These are phyloP conservation scores for Hypocrella siamensis DNA, from an alignment of 2,329 filamentous ascomycete species.

Conservation along the genomic window DNA sequence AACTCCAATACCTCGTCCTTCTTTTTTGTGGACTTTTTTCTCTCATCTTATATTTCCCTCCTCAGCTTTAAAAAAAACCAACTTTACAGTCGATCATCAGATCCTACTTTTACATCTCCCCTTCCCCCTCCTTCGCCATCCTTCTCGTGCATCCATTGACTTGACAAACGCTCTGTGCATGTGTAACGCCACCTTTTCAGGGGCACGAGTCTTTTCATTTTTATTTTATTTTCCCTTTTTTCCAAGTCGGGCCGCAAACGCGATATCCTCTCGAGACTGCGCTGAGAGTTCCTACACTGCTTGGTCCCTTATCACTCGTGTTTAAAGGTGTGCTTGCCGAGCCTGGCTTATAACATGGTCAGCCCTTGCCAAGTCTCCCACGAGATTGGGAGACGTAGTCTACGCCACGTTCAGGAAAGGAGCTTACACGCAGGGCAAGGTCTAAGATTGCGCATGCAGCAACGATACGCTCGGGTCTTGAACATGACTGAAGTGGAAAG, in stretches of 20 bases:
- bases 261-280: not conserved
- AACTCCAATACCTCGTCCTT: not conserved
- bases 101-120: too few species aligned
- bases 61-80: too few species aligned
- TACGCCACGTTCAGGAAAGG: not conserved
- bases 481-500: slow-evolving; percentile 2
- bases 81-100: too few species aligned
- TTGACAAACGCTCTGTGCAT: too few species aligned
- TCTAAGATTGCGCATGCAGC: not conserved
- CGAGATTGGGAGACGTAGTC: slow-evolving; percentile 2
- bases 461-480: not conserved
- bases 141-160: too few species aligned
- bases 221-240: too few species aligned
- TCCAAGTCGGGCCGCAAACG: too few species aligned
- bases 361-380: slow-evolving; percentile 2
- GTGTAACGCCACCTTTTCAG: too few species aligned
- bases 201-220: too few species aligned
- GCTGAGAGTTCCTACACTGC: not conserved
- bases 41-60: not conserved
- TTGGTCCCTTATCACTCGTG: not conserved
- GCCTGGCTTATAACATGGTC: slow-evolving; percentile 1
- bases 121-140: too few species aligned
- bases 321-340: not conserved
- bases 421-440: not conserved
- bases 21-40: not conserved